Percentiles rank a stretch among this genome's conserved stretches.
phyloP scores from a whole-genome alignment of 2,329 filamentous ascomycete genomes.

The Lithohypha guttulata region DNA sequence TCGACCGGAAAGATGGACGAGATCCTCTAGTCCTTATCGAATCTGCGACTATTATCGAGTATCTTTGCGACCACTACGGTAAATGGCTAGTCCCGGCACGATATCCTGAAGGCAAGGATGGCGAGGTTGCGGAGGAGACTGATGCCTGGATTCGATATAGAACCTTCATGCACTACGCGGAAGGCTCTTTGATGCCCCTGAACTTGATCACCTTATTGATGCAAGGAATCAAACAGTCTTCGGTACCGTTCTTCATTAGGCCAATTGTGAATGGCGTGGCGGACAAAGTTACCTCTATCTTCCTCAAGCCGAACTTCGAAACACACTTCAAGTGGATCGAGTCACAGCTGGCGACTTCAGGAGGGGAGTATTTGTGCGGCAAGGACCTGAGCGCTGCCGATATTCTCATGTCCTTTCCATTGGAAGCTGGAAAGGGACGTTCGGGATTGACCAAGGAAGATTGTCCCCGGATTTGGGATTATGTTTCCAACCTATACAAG shows the following conservation, averaged over 20 bases:
- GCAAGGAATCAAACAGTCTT: constrained; percentile 37
- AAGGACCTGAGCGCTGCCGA: constrained; percentile 35
- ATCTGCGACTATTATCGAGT: constrained; percentile 70
- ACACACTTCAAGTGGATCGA: constrained; percentile 37
- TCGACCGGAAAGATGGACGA: constrained; percentile 41
- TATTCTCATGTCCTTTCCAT: constrained; percentile 38
- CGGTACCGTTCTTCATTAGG: constrained; percentile 59
- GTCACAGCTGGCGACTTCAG: constrained; percentile 33
- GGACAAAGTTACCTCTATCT: constrained; percentile 31
- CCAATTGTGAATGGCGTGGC: constrained; percentile 50
- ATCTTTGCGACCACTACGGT: constrained; percentile 58
- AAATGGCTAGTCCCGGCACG: constrained; percentile 40
- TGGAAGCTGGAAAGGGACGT: constrained; percentile 29
- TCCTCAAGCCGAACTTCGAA: constrained; percentile 31
- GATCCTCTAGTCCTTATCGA: constrained; percentile 62
- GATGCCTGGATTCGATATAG: constrained; percentile 51
- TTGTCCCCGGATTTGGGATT: constrained; percentile 30
- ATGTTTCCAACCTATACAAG: constrained; percentile 28
- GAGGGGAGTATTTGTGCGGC: constrained; percentile 34
- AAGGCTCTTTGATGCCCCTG: constrained; percentile 70
- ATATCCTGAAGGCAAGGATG: constrained; percentile 44
- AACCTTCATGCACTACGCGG: constrained; percentile 72
- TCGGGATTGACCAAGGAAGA: constrained; percentile 27
- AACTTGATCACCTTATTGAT: constrained; percentile 28
- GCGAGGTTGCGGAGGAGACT: constrained; percentile 45